phyloP scores from a whole-genome alignment of 305 asterid genomes.

The Fraxinus floribunda region DNA sequence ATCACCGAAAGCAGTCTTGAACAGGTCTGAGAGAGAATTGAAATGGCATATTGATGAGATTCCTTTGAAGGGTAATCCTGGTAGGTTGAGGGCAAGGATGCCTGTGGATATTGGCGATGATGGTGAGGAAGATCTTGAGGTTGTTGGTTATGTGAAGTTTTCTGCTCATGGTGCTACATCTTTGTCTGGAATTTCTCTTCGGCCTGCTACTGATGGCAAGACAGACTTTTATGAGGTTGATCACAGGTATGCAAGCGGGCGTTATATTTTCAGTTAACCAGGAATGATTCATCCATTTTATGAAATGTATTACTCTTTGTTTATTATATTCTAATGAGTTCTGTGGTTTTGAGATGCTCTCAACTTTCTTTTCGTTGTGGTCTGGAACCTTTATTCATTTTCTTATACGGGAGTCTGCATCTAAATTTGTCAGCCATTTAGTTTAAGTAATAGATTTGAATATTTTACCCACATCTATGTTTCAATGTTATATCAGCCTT shows the following conservation, averaged over 20 bases:
- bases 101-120: slow-evolving; percentile 71
- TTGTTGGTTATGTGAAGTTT: slow-evolving; percentile 62
- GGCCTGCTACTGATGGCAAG: slow-evolving; percentile 76
- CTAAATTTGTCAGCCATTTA: slow-evolving; percentile 9
- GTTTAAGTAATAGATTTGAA: slow-evolving; percentile 10
- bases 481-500: background rate
- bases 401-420: slow-evolving; percentile 4
- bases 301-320: slow-evolving; percentile 8
- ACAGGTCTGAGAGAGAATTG: slow-evolving; percentile 77
- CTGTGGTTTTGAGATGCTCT: slow-evolving; percentile 21
- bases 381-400: slow-evolving; percentile 24
- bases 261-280: slow-evolving; percentile 59
- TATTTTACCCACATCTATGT: slow-evolving; percentile 8
- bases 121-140: slow-evolving; percentile 72
- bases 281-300: slow-evolving; percentile 28
- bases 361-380: slow-evolving; percentile 27
- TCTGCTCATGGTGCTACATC: slow-evolving; percentile 59
- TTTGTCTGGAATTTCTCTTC: slow-evolving; percentile 72
- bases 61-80: slow-evolving; percentile 73
- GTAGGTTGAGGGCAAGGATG: slow-evolving; percentile 75
- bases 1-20: slow-evolving; percentile 83
- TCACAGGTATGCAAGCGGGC: slow-evolving; percentile 74
- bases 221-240: slow-evolving; percentile 71
- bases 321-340: slow-evolving; percentile 23
- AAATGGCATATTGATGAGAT: slow-evolving; percentile 85